Percentiles rank a stretch among this genome's conserved stretches.
Conservation (phyloP, 441 rosid genomes). For the Brassica hybrid region DNA sequence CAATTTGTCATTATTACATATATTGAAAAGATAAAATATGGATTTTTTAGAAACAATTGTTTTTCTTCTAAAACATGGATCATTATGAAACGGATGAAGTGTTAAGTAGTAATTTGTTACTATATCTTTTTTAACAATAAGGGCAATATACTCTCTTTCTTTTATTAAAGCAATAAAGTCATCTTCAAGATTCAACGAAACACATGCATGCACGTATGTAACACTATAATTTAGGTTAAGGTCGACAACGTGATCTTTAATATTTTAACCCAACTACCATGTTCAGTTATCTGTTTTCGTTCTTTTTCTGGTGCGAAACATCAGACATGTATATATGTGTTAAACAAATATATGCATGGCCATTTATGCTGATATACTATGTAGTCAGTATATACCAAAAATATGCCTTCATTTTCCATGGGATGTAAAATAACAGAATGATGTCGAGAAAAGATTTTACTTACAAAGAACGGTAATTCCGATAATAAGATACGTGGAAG, state of each 20-base stretch:
- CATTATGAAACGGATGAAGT: too few species aligned
- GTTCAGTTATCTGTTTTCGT: neutral
- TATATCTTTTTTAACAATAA: neutral
- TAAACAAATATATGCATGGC: neutral
- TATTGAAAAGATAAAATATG: too few species aligned
- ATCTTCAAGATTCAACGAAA: constrained; percentile 3
- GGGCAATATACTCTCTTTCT: neutral
- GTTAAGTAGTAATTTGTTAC: too few species aligned
- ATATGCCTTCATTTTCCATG: neutral
- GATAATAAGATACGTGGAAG: neutral
- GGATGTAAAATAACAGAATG: neutral
- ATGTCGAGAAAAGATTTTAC: neutral
- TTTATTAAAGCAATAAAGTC: neutral
- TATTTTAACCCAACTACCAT: neutral
- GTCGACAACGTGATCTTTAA: neutral
- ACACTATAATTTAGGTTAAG: neutral
- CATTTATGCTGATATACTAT: neutral
- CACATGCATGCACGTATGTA: constrained; percentile 7
- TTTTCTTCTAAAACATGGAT: too few species aligned
- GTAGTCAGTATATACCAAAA: neutral
- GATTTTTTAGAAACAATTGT: too few species aligned
- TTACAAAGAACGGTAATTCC: neutral
- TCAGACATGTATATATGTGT: neutral
- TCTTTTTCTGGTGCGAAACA: neutral
- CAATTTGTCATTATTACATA: too few species aligned